Evolutionary conservation across 2,329 filamentous ascomycete species (phyloP).

Genomic region (Mollisiaceae sp.): DNA sequence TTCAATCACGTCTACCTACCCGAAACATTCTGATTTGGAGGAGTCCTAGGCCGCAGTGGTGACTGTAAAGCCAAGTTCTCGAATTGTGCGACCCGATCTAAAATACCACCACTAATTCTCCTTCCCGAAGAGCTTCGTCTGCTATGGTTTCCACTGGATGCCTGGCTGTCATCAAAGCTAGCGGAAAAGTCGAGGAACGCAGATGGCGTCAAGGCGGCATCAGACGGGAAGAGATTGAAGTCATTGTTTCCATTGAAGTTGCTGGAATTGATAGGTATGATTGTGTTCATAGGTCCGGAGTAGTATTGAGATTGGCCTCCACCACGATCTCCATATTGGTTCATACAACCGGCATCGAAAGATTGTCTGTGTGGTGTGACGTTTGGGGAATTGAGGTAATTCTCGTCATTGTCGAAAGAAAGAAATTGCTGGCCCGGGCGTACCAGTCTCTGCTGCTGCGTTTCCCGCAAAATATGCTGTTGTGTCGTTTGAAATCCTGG

Average conservation of each 20-base stretch:
- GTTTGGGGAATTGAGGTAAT: constrained; percentile 62
- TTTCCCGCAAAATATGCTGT: constrained; percentile 87
- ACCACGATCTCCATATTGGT: constrained; percentile 38
- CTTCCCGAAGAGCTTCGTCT: constrained; percentile 43
- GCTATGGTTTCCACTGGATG: constrained; percentile 34
- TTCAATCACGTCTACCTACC: constrained; percentile 51
- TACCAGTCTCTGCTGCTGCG: constrained; percentile 85
- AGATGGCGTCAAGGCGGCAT: constrained; percentile 38
- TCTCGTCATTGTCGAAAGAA: constrained; percentile 50
- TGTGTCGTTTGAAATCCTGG: constrained; percentile 56
- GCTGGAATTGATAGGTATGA: constrained; percentile 44
- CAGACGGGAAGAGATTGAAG: constrained; percentile 39
- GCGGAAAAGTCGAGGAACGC: constrained; percentile 42
- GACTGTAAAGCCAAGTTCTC: constrained; percentile 56
- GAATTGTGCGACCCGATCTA: constrained; percentile 64
- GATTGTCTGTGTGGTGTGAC: constrained; percentile 59
- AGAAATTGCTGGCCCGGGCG: constrained; percentile 66
- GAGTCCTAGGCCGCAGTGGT: constrained; percentile 61
- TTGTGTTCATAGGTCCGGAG: constrained; percentile 52
- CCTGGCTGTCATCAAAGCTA: constrained; percentile 33
- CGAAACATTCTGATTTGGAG: constrained; percentile 61
- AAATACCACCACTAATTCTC: constrained; percentile 65
- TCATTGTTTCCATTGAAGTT: constrained; percentile 38
- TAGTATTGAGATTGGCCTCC: constrained; percentile 35
- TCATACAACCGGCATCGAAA: constrained; percentile 53